A percentile compares a stretch with the other conserved stretches of the same genome.
These are phyloP conservation scores for Saccharomyces pastorianus DNA, from an alignment of 1,139 yeast genomes.

Conservation along the genomic window DNA sequence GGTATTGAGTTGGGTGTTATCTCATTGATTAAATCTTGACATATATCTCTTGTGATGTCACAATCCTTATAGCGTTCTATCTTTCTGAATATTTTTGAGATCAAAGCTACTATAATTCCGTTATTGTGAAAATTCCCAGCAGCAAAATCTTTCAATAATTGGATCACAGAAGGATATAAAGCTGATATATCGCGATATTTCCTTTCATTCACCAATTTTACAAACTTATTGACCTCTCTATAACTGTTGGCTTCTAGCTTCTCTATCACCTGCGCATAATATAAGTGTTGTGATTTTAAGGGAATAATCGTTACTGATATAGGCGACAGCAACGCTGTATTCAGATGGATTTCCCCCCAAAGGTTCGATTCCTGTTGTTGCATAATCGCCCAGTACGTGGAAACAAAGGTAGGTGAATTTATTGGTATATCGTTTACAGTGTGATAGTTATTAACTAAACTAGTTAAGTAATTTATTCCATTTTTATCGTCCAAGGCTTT, in stretches of 20 bases:
- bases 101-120: slow-evolving; percentile 13
- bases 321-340: slow-evolving; percentile 23
- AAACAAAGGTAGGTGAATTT: slow-evolving; percentile 18
- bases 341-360: slow-evolving; percentile 27
- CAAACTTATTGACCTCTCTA: slow-evolving; percentile 13
- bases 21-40: slow-evolving; percentile 18
- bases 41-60: slow-evolving; percentile 26
- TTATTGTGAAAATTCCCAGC: slow-evolving; percentile 24
- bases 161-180: slow-evolving; percentile 13
- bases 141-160: slow-evolving; percentile 21
- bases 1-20: slow-evolving; percentile 8
- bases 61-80: slow-evolving; percentile 18
- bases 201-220: slow-evolving; percentile 13
- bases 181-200: slow-evolving; percentile 7
- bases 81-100: slow-evolving; percentile 22
- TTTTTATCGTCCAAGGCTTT: slow-evolving; percentile 2
- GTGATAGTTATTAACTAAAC: slow-evolving; percentile 1
- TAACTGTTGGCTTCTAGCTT: slow-evolving; percentile 12
- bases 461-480: slow-evolving; percentile 6
- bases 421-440: slow-evolving; percentile 2
- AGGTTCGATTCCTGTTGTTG: slow-evolving; percentile 25
- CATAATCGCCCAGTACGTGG: slow-evolving; percentile 25
- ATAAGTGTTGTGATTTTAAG: slow-evolving; percentile 15
- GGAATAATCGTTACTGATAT: slow-evolving; percentile 27
- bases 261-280: slow-evolving; percentile 14